Evolutionary conservation across 768 basidiomycete genomes (phyloP).

Genomic region (Amanita muscaria): DNA sequence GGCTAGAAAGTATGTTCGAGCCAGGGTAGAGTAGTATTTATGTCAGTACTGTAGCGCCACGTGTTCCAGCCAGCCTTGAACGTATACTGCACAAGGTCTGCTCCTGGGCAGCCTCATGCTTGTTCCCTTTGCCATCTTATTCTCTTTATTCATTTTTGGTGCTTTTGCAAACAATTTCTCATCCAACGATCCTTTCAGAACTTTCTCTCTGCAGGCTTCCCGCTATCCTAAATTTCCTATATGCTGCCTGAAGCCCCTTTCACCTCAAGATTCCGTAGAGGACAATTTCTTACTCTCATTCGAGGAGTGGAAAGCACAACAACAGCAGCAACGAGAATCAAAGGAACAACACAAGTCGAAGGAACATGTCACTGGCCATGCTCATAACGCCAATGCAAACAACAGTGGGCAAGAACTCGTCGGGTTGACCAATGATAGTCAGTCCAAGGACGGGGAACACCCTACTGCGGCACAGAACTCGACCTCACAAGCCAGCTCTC

Average conservation of each 20-base stretch:
- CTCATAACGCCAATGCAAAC: neutral
- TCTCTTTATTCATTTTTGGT: conserved; percentile 1
- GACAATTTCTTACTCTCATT: conserved; percentile 70
- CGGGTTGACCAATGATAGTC: neutral
- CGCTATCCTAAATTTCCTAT: conserved; percentile 48
- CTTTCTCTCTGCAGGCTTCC: conserved; percentile 39
- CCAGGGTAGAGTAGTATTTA: too few species aligned
- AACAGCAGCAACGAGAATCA: conserved; percentile 31
- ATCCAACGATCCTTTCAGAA: conserved; percentile 54
- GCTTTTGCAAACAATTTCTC: conserved; percentile 16
- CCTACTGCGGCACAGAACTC: neutral
- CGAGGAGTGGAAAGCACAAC: conserved; percentile 82
- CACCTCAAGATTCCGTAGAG: conserved; percentile 39
- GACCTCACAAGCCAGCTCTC: conserved; percentile 9
- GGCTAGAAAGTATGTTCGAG: conserved; percentile 53
- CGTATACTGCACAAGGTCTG: neutral
- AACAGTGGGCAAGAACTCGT: neutral
- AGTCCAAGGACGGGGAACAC: neutral
- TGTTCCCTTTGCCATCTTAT: neutral
- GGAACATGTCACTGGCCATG: conserved; percentile 7
- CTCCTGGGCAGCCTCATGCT: neutral
- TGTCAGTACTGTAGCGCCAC: neutral
- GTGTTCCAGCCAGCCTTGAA: neutral
- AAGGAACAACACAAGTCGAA: conserved; percentile 26
- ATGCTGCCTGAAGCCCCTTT: conserved; percentile 58